Evolutionary conservation across 371 early-diverging fungal species (phyloP).

Genomic region (Haplosporangium sp.): DNA sequence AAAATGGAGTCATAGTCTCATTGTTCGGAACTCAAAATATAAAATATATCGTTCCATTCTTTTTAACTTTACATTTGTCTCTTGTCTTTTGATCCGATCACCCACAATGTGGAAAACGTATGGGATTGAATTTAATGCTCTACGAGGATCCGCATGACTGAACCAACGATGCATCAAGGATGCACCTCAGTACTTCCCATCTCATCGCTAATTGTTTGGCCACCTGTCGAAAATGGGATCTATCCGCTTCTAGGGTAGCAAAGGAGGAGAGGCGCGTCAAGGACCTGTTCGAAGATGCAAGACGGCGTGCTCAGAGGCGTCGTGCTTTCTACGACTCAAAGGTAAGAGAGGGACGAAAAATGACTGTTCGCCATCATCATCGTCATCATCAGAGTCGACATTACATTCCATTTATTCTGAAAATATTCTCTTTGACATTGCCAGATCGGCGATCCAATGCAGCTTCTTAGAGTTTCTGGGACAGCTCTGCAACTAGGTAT

Average conservation of each 20-base stretch:
- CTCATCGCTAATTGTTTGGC: too few relatives aligned
- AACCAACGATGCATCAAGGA: too few relatives aligned
- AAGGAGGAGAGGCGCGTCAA: slow-evolving; percentile 51
- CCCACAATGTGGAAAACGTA: background rate
- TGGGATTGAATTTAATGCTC: background rate
- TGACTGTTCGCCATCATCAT: background rate
- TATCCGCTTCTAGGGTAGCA: slow-evolving; percentile 18
- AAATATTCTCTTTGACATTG: background rate
- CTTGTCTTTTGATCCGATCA: background rate
- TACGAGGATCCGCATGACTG: too few relatives aligned
- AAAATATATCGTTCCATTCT: too few relatives aligned
- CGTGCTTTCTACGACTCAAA: slow-evolving; percentile 69
- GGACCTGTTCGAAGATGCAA: slow-evolving; percentile 30
- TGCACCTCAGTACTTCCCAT: too few relatives aligned
- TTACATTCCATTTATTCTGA: background rate
- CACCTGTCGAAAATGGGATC: too few relatives aligned
- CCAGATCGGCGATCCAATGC: slow-evolving; percentile 69
- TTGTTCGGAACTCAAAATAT: too few relatives aligned
- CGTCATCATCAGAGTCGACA: too few relatives aligned
- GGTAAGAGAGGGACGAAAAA: slow-evolving; percentile 40
- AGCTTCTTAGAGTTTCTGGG: slow-evolving; percentile 67
- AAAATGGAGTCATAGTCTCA: too few relatives aligned
- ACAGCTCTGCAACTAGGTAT: slow-evolving; percentile 58
- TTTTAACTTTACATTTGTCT: too few relatives aligned
- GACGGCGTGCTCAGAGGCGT: slow-evolving; percentile 64